phyloP scores from a whole-genome alignment of 371 early-diverging fungal species.

The Conidiobolus incongruus region DNA sequence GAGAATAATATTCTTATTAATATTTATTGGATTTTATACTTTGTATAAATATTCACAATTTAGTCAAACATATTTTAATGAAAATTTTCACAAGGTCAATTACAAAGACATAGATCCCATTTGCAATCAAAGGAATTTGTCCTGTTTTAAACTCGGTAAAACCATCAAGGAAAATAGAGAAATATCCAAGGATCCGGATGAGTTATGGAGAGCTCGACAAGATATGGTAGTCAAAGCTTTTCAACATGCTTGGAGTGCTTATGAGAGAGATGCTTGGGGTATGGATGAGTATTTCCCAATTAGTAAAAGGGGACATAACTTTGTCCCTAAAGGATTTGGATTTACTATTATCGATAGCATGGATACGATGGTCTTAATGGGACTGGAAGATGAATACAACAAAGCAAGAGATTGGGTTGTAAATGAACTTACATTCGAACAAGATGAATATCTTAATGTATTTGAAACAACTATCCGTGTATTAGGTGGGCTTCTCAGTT shows the following conservation, averaged over 20 bases:
- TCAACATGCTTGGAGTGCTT: conserved; percentile 55
- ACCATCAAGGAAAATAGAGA: too few relatives aligned
- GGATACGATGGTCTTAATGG: conserved; percentile 69
- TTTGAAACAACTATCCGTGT: conserved; percentile 90
- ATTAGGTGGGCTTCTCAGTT: conserved; percentile 61
- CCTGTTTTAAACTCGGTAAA: too few relatives aligned
- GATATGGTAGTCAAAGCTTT: conserved; percentile 24
- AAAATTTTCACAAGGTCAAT: too few relatives aligned
- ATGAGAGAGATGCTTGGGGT: conserved; percentile 53
- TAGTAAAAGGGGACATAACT: conserved; percentile 10
- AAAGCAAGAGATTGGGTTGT: conserved; percentile 40
- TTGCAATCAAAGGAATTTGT: too few relatives aligned
- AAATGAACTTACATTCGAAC: conserved; percentile 27
- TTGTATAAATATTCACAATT: too few relatives aligned
- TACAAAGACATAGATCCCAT: too few relatives aligned
- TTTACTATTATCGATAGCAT: conserved; percentile 66
- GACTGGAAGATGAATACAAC: conserved; percentile 39
- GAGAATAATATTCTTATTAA: too few relatives aligned
- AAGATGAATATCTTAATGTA: conserved; percentile 49
- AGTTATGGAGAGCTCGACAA: conserved; percentile 16
- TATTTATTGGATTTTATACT: too few relatives aligned
- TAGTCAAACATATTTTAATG: too few relatives aligned
- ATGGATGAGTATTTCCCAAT: conserved; percentile 65
- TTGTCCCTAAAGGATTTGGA: conserved; percentile 16
- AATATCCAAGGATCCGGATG: too few relatives aligned